These are phyloP conservation scores for Dioscorea alata DNA, from an alignment of 106 monocot genomes.

Conservation along the genomic window DNA sequence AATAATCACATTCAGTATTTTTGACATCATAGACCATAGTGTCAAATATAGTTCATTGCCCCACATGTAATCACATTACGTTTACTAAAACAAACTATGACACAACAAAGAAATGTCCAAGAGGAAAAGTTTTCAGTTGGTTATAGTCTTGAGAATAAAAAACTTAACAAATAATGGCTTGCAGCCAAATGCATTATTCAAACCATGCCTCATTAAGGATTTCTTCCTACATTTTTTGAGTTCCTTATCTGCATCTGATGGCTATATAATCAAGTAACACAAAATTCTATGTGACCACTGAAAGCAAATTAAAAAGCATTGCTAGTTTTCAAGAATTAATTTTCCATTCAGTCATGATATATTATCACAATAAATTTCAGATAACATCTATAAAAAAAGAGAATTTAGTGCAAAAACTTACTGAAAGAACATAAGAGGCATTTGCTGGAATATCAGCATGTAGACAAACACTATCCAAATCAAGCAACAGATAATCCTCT, in stretches of 20 bases:
- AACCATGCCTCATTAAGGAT: no score
- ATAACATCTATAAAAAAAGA: not conserved
- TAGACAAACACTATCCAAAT: slow-evolving; percentile 42
- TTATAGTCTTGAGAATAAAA: not conserved
- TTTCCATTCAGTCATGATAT: not conserved
- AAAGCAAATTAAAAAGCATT: not conserved
- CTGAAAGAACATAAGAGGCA: slow-evolving; percentile 54
- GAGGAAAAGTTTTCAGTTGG: not conserved
- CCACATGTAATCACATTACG: no score
- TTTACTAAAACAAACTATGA: not conserved
- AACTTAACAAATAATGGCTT: not conserved
- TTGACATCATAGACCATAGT: not conserved
- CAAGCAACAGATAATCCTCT: slow-evolving; percentile 56
- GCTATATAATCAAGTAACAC: not conserved
- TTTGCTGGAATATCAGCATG: slow-evolving; percentile 43
- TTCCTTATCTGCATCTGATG: not conserved
- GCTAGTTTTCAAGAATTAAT: not conserved
- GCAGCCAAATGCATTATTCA: no score
- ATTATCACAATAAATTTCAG: not conserved
- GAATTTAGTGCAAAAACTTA: slow-evolving; percentile 17
- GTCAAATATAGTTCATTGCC: no score
- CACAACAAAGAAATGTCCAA: not conserved
- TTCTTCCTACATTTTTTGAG: no score
- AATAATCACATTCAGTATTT: not conserved
- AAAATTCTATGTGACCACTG: not conserved